Evolutionary conservation across 345 rosid species (phyloP).

Genomic region (Odontarrhena argentea): DNA sequence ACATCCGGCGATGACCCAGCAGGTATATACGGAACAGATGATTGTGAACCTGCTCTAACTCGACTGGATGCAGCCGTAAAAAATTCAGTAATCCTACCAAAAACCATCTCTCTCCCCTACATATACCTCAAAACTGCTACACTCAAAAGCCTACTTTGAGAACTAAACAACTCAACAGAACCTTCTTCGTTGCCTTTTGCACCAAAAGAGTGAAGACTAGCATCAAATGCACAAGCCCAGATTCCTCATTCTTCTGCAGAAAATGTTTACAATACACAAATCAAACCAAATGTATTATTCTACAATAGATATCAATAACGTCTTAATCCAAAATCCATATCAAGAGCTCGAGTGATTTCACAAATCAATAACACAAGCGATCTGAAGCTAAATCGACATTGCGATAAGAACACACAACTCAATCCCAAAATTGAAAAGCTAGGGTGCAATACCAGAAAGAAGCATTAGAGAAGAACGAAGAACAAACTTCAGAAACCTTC

Average conservation of each 20-base stretch:
- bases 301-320: background rate
- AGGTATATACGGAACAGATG: constrained; percentile 52
- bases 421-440: constrained; percentile 7
- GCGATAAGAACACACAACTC: constrained; percentile 3
- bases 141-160: constrained; percentile 18
- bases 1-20: constrained; percentile 50
- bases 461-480: constrained; percentile 32
- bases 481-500: constrained; percentile 29
- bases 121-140: constrained; percentile 33
- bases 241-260: constrained; percentile 29
- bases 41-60: constrained; percentile 42
- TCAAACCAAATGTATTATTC: constrained; percentile 17
- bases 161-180: constrained; percentile 20
- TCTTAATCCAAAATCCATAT: constrained; percentile 13
- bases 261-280: constrained; percentile 23
- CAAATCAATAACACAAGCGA: constrained; percentile 26
- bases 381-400: constrained; percentile 39
- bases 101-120: constrained; percentile 54
- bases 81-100: constrained; percentile 57
- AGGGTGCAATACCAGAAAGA: constrained; percentile 21
- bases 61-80: constrained; percentile 49
- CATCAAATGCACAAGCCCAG: constrained; percentile 27
- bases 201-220: background rate
- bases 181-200: background rate
- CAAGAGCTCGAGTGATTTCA: constrained; percentile 15